Evolutionary conservation across 768 basidiomycete genomes (phyloP).

Genomic region (Panellus pusillus): DNA sequence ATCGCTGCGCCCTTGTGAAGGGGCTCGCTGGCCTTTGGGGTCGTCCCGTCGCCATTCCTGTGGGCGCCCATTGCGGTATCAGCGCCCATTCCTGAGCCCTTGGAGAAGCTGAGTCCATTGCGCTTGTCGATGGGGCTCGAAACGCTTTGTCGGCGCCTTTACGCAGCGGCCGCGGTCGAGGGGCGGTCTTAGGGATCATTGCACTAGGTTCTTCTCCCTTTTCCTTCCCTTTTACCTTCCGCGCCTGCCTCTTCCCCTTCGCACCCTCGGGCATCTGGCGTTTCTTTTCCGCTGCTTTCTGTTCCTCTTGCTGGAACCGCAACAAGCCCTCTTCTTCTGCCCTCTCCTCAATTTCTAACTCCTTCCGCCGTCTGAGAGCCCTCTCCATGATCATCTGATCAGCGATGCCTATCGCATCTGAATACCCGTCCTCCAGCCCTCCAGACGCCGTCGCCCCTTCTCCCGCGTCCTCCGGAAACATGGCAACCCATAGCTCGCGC

Average conservation of each 20-base stretch:
- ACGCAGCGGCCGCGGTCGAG: conserved; percentile 12
- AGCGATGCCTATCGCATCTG: conserved; percentile 41
- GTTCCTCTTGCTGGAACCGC: conserved; percentile 14
- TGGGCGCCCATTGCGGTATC: not conserved
- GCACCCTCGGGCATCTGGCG: conserved; percentile 9
- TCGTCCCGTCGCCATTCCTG: not conserved
- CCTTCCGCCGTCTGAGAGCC: conserved; percentile 50
- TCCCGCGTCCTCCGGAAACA: conserved; percentile 71
- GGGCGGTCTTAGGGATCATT: conserved; percentile 1
- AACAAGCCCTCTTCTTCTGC: conserved; percentile 31
- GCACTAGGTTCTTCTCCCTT: conserved; percentile 5
- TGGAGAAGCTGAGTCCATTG: conserved; percentile 14
- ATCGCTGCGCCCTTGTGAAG: too few species aligned
- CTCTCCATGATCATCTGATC: conserved; percentile 56
- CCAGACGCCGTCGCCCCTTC: conserved; percentile 27
- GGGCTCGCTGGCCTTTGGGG: conserved; percentile 1
- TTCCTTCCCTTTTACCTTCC: conserved; percentile 18
- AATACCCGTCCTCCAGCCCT: conserved; percentile 22
- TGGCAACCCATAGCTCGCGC: conserved; percentile 82
- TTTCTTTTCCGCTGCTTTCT: conserved; percentile 2
- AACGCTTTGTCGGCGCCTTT: conserved; percentile 6
- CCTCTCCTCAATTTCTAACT: conserved; percentile 45
- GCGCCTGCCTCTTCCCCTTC: conserved; percentile 10
- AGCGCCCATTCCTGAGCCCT: not conserved
- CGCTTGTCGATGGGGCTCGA: conserved; percentile 2